These are phyloP conservation scores for Endothia cerciana DNA, from an alignment of 2,329 filamentous ascomycete species.

Conservation along the genomic window DNA sequence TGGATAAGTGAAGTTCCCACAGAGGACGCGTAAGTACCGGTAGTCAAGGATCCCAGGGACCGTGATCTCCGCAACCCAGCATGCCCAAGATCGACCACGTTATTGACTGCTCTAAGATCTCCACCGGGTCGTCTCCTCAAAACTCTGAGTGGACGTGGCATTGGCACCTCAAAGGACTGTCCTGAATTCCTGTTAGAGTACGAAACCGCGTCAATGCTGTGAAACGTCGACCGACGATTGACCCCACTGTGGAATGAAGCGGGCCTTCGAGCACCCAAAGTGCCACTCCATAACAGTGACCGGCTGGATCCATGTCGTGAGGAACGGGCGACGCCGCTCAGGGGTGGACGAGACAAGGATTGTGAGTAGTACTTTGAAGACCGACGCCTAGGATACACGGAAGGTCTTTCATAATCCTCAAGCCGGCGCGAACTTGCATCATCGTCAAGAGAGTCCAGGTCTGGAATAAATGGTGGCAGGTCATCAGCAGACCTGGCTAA, in stretches of 20 bases:
- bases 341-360: constrained; percentile 39
- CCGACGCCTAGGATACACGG: constrained; percentile 37
- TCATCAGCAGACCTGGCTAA: constrained; percentile 44
- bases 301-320: constrained; percentile 51
- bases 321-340: constrained; percentile 44
- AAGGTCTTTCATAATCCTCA: constrained; percentile 41
- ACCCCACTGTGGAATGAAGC: constrained; percentile 64
- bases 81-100: constrained; percentile 64
- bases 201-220: constrained; percentile 65
- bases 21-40: constrained; percentile 58
- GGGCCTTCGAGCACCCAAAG: constrained; percentile 57
- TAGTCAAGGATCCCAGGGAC: constrained; percentile 63
- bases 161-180: constrained; percentile 48
- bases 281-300: constrained; percentile 54
- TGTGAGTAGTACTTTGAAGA: constrained; percentile 36
- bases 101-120: constrained; percentile 70
- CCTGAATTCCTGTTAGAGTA: constrained; percentile 55
- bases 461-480: constrained; percentile 53
- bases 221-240: constrained; percentile 52
- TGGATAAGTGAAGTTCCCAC: constrained; percentile 60
- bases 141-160: constrained; percentile 61
- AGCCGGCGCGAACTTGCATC: constrained; percentile 33
- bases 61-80: constrained; percentile 54
- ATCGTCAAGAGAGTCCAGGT: constrained; percentile 45
- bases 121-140: constrained; percentile 76